Evolutionary conservation across 2,329 filamentous ascomycete genomes (phyloP), one percentile per base, ranked within the genome.

Genomic region (Fusarium brevicatenulatum): DNA sequence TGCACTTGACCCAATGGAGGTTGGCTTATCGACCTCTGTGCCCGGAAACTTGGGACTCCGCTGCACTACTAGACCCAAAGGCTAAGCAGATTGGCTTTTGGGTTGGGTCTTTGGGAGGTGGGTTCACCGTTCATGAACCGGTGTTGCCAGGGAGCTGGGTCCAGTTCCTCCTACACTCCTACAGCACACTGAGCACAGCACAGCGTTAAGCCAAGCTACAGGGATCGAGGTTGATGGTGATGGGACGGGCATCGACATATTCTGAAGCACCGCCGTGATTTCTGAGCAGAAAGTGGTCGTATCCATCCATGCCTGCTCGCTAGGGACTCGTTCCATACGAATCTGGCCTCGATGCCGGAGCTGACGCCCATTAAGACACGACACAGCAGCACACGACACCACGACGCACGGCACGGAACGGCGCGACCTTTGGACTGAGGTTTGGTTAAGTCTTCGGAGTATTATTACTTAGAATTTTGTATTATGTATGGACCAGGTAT

Each of bases 241-340:
- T 65, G 70, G 70, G 67, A 69, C 64, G 71, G 72, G 53, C 62
- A 71, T 64, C 66, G 73, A 76, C 74, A 74, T 75, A 68, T 76
- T 63, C 67, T 68, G 70, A 77, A 62, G 73, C 66, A 68, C 50
- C 63, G 60, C 68, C 62, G 55, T 75, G 63, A 68, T 71, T 68
- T 70, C 54, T 63, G 42, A 66, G 68, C 57, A 66, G 57, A 63
- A 55, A 46, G 53, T 37, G 65, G 53, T 60, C 67, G 55, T 68
- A 52, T 60, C 66, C 61, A 66, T 58, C 43, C 52, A 69, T 70
- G 54, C 59, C 61, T 61, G 47, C 56, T 65, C 23, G 30, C 42
- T 50, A 36, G 55, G 19, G 30, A 50, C 42, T 50, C 32, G 42
- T 36, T 28, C 55, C 55, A 57, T 37, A 37, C 55, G 55, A 57